These are phyloP conservation scores for Exophiala sp. DNA, from an alignment of 2,329 filamentous ascomycete species.

Conservation along the genomic window DNA sequence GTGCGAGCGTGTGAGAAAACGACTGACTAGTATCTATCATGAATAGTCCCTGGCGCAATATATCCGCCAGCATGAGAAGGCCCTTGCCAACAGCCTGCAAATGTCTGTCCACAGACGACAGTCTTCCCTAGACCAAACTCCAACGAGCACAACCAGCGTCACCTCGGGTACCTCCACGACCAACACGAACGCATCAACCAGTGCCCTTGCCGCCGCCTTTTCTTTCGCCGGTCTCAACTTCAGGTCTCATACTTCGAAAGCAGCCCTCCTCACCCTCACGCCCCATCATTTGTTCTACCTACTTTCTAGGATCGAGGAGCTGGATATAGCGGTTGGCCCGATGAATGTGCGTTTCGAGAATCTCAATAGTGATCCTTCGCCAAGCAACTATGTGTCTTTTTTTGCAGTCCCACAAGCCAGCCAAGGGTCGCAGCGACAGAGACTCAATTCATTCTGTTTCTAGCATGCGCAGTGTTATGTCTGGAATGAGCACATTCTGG, in stretches of 20 bases:
- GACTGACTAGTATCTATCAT: no score
- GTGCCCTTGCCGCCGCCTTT: conserved; percentile 71
- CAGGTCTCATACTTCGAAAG: conserved; percentile 76
- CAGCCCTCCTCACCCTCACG: conserved; percentile 84
- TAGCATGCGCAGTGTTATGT: conserved; percentile 95
- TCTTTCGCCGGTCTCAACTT: conserved; percentile 82
- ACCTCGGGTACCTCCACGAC: conserved; percentile 51
- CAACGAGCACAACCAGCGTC: conserved; percentile 53
- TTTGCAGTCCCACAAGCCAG: conserved; percentile 62
- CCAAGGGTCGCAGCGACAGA: conserved; percentile 74
- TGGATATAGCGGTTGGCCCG: conserved; percentile 82
- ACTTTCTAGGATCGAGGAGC: conserved; percentile 87
- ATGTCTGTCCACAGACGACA: conserved; percentile 56
- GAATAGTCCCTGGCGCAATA: conserved; percentile 85
- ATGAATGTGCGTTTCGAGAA: conserved; percentile 97
- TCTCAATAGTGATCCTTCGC: conserved; percentile 77
- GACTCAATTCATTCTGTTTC: conserved; percentile 93
- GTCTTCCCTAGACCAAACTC: conserved; percentile 57
- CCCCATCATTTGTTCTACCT: conserved; percentile 97
- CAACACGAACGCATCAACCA: conserved; percentile 60
- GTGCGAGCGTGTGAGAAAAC: no score
- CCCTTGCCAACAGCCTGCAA: conserved; percentile 89
- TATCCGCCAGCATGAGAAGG: conserved; percentile 95
- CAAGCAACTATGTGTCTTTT: conserved; percentile 96
- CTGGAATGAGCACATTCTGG: conserved; percentile 91